Base-by-base conservation (phyloP, 331 rosid species). In the Quercus lobata region DNA sequence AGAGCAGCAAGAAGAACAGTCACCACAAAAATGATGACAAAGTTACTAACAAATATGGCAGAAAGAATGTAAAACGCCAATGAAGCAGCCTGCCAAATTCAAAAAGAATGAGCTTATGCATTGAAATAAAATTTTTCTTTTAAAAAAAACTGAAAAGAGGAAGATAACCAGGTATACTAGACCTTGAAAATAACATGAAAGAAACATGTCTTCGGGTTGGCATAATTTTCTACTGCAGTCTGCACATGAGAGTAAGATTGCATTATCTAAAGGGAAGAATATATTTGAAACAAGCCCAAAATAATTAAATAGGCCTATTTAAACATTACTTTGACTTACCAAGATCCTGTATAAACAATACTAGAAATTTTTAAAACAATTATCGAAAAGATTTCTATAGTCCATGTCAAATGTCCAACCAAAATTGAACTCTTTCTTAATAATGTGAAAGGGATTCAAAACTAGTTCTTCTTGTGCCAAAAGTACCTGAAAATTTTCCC, bases 181-280 rank as follows among this genome's bases (percentile, higher is more conserved):
- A 94, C 98, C 98, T 94, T 94, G 92, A 92, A 94, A 71, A 92
- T 87, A 76, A 90, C 97, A 75, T 94, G 98, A 84, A 92, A 94
- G 87, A 94, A 87, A 77, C 97, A 94, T 19, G 96, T 94, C 86
- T 80, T 91, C 46, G 97, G 98, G 83, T 90, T 92, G 46, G 96
- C 97, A 69, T 94, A 94, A 87, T 92, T 92, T 86, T 92, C 97
- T 83, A 83, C 92, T 46, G 88, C 86, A 49, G 90, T 86, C 97
- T 92, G 94, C 89, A 87, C 6, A 58, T n/a, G 55, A 77, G 16
- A 81, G 16, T n/a, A 85, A 80, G 77, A 29, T 30, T 60, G 16
- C 37, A 56, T 73, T 35, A 87, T 60, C 52, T 30, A 21, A 71
- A 32, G 6, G 30, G 75, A 61, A 19, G 62, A 29, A 49, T 12